Conservation (phyloP, 106 monocot genomes). For the Phalaenopsis aphrodite region DNA sequence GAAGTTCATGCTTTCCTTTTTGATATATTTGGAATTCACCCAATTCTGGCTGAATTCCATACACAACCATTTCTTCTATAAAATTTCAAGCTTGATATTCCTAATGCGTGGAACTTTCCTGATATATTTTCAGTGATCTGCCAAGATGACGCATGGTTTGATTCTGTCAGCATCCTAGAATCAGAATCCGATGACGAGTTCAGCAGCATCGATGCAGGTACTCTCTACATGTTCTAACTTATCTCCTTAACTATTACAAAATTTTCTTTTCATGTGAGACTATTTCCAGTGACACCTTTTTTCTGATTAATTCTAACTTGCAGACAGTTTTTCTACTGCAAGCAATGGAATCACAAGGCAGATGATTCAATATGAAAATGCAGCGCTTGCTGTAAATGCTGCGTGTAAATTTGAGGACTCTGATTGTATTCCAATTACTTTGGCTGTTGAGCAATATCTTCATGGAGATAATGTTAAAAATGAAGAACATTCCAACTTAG, state of each 20-base stretch:
- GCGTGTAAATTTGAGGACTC: constrained; percentile 24
- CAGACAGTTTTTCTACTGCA: constrained; percentile 26
- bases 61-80: not conserved
- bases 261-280: not conserved
- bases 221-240: not conserved
- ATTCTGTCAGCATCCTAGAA: constrained; percentile 59
- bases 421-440: constrained; percentile 23
- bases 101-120: not conserved
- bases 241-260: not conserved
- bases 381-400: constrained; percentile 10
- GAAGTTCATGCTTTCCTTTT: too few species aligned
- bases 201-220: constrained; percentile 61
- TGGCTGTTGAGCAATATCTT: constrained; percentile 28
- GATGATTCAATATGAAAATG: constrained; percentile 27
- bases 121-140: constrained; percentile 35
- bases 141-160: constrained; percentile 75
- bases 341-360: constrained; percentile 24
- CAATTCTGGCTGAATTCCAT: not conserved
- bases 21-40: not conserved
- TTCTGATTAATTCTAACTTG: not conserved
- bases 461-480: constrained; percentile 23
- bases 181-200: constrained; percentile 78
- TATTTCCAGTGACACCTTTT: not conserved
- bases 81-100: not conserved
- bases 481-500: constrained; percentile 15